Evolutionary conservation across 2,329 filamentous ascomycete species (phyloP), one percentile per base, ranked within the genome.

Genomic region (Dryadomyces sulphureus): DNA sequence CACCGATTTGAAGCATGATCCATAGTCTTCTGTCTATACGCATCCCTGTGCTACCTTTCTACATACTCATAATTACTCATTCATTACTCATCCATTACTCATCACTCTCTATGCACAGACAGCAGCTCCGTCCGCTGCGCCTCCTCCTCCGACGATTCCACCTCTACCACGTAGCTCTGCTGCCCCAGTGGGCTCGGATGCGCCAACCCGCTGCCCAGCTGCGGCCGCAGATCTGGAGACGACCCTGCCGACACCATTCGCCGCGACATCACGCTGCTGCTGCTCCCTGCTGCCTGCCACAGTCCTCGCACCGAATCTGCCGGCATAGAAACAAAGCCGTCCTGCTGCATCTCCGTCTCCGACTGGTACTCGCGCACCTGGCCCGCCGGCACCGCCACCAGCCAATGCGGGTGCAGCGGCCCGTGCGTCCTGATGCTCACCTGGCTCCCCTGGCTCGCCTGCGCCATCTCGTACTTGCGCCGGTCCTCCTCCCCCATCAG

Each of bases 401-500:
- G 16, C 19, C n/a, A n/a, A n/a, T 27, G 21, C 20, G 61, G 38
- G 61, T 59, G 4, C 20, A 16, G 17, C 17, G 16, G 5, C 24
- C 5, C 30, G 24, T 16, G 25, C 34, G 25, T 22, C 19, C 17
- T 14, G 11, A 21, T 27, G 25, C 41, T n/a, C n/a, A n/a, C n/a
- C n/a, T n/a, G 56, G 48, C 58, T 63, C 32, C 63, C 57, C 54
- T 73, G 70, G 47, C 62, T 69, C 38, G 72, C 69, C 57, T 83
- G 82, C 2, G 80, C 78, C 55, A 84, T 73, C 55, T 79, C 73
- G 57, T 88, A 85, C 56, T 86, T 83, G 52, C 72, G 73, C 32
- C 77, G 74, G 56, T 90, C 84, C 59, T 92, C 84, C 7, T 82
- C 79, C 51, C 77, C 77, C 75, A 93, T 84, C 55, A 90, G 76